Evolutionary conservation across 75 land plant species (phyloP).

Genomic region (Selaginella moellendorffii): DNA sequence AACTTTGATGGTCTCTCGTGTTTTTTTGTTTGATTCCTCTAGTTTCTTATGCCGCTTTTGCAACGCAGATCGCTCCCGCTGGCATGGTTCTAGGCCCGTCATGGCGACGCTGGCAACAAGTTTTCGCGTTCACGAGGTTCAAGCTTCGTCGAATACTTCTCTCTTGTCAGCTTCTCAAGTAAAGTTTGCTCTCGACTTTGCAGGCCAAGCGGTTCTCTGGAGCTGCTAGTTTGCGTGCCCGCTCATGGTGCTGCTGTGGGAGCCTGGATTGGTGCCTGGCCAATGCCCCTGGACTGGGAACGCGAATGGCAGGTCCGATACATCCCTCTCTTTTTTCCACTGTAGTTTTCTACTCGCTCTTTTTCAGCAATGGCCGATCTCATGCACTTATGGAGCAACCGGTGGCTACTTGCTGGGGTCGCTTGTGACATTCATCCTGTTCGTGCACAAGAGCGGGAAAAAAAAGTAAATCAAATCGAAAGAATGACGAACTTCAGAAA

Average conservation of each 20-base stretch:
- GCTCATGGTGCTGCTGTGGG: slow-evolving; percentile 91
- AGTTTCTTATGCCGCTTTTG: not conserved
- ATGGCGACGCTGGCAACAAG: slow-evolving; percentile 62
- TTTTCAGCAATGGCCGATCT: slow-evolving; percentile 82
- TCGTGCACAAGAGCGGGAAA: slow-evolving; percentile 2
- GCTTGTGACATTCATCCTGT: slow-evolving; percentile 21
- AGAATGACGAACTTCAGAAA: no score
- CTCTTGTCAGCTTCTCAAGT: not conserved
- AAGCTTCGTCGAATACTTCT: slow-evolving; percentile 3
- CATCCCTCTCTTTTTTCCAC: not conserved
- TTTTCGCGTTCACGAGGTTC: slow-evolving; percentile 60
- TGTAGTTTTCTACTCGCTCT: not conserved
- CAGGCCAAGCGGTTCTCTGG: slow-evolving; percentile 47
- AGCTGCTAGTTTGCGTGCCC: slow-evolving; percentile 66
- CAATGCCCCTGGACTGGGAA: slow-evolving; percentile 99
- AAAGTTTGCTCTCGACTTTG: not conserved
- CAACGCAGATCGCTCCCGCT: slow-evolving; percentile 51
- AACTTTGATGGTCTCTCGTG: slow-evolving; percentile 13
- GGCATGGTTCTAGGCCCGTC: slow-evolving; percentile 66
- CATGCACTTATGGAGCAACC: slow-evolving; percentile 61
- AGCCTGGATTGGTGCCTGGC: slow-evolving; percentile 97
- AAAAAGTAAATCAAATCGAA: slow-evolving; percentile 16
- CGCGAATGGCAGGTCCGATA: slow-evolving; percentile 84
- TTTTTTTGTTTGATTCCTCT: not conserved
- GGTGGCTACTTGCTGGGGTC: slow-evolving; percentile 44